Conservation (phyloP, 208 protist species). For the Leishmania amazonensis region DNA sequence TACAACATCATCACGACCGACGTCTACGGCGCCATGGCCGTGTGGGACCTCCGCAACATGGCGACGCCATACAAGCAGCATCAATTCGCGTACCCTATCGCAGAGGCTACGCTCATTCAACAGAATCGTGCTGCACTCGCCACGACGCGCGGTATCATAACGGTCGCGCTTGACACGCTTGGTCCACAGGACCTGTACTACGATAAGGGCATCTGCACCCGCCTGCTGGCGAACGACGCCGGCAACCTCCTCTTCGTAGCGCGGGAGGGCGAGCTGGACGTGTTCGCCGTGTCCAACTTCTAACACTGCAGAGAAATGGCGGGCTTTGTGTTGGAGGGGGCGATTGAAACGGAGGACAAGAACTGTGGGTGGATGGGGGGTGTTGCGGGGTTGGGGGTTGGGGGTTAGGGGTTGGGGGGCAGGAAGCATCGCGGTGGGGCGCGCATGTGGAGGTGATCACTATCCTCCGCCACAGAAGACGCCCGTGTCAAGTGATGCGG, state of each 20-base stretch:
- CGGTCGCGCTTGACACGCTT: conserved; percentile 48
- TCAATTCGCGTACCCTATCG: conserved; percentile 49
- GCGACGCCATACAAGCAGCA: conserved; percentile 37
- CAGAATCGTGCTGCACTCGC: conserved; percentile 34
- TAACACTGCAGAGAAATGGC: background rate
- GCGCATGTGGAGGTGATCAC: background rate
- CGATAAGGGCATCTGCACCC: conserved; percentile 15
- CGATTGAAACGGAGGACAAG: background rate
- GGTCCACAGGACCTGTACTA: conserved; percentile 24
- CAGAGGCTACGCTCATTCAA: conserved; percentile 37
- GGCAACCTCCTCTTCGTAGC: conserved; percentile 34
- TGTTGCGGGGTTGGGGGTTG: no score
- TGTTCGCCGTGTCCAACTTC: conserved; percentile 2
- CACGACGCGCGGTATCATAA: conserved; percentile 66
- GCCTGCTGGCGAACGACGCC: conserved; percentile 29
- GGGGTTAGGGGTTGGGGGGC: no score
- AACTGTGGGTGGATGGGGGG: background rate
- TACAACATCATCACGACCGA: conserved; percentile 61
- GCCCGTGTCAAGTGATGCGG: background rate
- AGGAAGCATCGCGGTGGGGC: background rate
- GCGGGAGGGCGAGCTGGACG: background rate
- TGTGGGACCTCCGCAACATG: conserved; percentile 80
- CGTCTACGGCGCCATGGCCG: conserved; percentile 62
- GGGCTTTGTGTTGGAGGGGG: background rate
- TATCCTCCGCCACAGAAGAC: background rate